Conservation (phyloP, 1,284 basidiomycete species). For the Leccinum fallax region DNA sequence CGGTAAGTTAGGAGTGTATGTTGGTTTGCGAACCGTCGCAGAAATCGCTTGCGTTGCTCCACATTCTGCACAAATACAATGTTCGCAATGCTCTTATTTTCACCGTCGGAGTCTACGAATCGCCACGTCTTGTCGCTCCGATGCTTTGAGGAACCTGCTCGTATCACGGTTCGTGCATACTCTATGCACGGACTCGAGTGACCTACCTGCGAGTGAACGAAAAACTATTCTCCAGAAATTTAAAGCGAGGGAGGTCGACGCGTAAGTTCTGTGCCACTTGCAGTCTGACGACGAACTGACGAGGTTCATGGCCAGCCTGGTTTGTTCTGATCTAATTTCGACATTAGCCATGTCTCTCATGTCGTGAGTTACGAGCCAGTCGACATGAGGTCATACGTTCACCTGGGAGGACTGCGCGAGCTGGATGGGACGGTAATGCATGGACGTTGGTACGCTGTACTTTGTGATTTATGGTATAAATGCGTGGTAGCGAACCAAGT, state of each 20-base stretch:
- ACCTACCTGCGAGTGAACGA: conserved; percentile 75
- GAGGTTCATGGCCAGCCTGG: conserved; percentile 54
- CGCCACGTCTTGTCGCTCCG: conserved; percentile 84
- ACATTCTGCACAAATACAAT: conserved; percentile 70
- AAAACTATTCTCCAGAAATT: conserved; percentile 81
- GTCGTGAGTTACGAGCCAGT: conserved; percentile 96
- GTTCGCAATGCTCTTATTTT: conserved; percentile 87
- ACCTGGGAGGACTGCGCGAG: conserved; percentile 93
- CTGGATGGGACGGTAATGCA: conserved; percentile 82
- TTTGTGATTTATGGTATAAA: too few species aligned
- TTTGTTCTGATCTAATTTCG: conserved; percentile 96
- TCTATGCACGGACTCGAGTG: conserved; percentile 59
- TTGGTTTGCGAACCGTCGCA: conserved; percentile 76
- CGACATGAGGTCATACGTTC: conserved; percentile 99
- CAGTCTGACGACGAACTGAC: conserved; percentile 13
- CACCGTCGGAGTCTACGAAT: conserved; percentile 90
- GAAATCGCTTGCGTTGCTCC: conserved; percentile 90
- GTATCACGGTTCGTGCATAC: conserved; percentile 67
- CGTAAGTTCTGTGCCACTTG: conserved; percentile 52
- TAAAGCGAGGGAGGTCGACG: conserved; percentile 77
- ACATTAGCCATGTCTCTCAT: conserved; percentile 88
- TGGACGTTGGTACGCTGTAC: conserved; percentile 77
- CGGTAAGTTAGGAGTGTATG: conserved; percentile 77
- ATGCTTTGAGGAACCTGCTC: conserved; percentile 66
- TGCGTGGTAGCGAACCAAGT: neutral